Base-by-base conservation (phyloP, 2,329 filamentous ascomycete species). In the Alternaria gansuensis region DNA sequence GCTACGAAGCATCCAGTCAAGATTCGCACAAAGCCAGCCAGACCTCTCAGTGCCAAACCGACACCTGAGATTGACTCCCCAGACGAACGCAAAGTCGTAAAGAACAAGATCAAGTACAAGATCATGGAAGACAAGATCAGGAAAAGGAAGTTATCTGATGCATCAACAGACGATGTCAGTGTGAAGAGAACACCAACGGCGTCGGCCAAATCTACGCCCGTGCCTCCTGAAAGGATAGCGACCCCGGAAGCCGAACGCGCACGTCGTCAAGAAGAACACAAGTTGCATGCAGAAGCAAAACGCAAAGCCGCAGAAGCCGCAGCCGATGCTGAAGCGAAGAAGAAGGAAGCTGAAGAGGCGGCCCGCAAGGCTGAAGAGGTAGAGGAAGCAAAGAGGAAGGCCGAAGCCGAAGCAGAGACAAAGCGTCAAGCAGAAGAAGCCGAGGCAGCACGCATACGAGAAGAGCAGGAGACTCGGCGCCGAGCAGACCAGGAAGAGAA, bases 121-220 rank as follows among this genome's bases (percentile, higher is more conserved):
- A 64, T 68, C 5, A 62, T 73, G 43, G 74, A 77, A 9, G 74
- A 74, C 40, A 76, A 73, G 54, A 66, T 70, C 40, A 72, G 67
- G 54, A 77, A 74, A 41, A 67, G 70, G 28, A 69, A 71, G 37
- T 28, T 70, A 8, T 75, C 74, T 17, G 71, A 76, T 51, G 72
- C 60, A 17, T 75, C 75, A 4, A 57, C 66, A 26, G 74, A 77
- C 26, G 70, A 74, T 41, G 52, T 58, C 23, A 68, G 67, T 36
- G 56, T 68, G 5, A 77, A 75, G 67, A 77, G 68, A 51, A 74
- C 74, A 24, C 73, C 73, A 3, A 73, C 67, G 21, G 65, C 60
- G 13, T 77, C 74, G n/a, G 68, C 72, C 4, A 76, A 77, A 43
- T 75, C 74, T 29, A 75, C 74, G 0, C 73, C 74, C 29, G 74